Base-by-base conservation (phyloP, 208 protist genomes). In the Entamoeba moshkovskii region DNA sequence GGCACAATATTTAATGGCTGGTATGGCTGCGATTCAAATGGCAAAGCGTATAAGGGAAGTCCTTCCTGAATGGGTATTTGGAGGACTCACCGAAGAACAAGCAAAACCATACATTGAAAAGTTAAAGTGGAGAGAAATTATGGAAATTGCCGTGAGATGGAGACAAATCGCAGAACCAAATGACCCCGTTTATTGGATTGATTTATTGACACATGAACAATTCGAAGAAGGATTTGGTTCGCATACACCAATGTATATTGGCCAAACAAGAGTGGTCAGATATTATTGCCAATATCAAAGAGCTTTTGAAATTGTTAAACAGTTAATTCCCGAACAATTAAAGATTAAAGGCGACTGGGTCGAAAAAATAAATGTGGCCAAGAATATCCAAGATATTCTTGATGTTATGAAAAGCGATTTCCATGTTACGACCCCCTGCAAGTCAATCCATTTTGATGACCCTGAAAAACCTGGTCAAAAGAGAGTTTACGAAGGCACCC, bases 151-250 rank as follows among this genome's bases (percentile, higher is more conserved):
- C 2, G 93, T 97, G 15, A 94, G 93, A 45, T 96, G 96, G 96
- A 92, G 96, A 45, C 96, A 96, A 73, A 92, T 96, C 29, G 96
- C 96, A 1, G 96, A 96, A 93, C 94, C 94, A 45, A 95, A 95
- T 46, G 94, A 95, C 52, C 94, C 46, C 11, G 96, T 97, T 11
- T 96, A 95, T 95, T 96, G 96, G 96, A 95, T 96, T 6, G 96
- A 96, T 93, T 45, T 95, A 22, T 96, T 96, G 22, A 96, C 92
- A 59, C 42, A 91, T 18, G 95, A 96, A 59, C 96, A 97, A 59
- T 96, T 96, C 52, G 38, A 73, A 38, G 96, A 96, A 93, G 96
- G 96, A 44, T 97, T 97, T 49, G 96, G 96, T 22, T 96, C 95
- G 5, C 95, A 96, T 52, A 96, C 96, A 2, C 96, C 96, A 38